Evolutionary conservation across 176 grass and related monocot species (phyloP), one percentile per base, ranked within the genome.

Genomic region (Tillandsia fasciculata): DNA sequence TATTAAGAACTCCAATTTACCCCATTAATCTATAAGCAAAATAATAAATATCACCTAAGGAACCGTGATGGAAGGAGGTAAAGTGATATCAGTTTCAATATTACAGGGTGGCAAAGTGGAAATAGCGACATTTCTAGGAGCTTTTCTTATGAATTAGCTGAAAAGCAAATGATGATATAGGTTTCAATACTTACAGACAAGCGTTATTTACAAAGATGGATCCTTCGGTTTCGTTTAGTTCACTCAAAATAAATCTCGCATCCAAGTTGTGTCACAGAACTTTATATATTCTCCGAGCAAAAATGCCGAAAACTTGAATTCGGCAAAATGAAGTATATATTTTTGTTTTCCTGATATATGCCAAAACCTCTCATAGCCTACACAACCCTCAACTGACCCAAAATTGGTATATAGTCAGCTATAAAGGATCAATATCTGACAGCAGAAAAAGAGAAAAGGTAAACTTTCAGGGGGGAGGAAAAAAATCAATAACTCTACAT

Each of bases 191-290:
- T 85, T 89, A 76, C 76, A 65, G 57, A 48, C 63, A n/a, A 50
- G 67, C 26, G 54, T 51, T 65, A 75, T 73, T 63, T 70, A 65
- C 75, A 54, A 76, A 76, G 75, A 85, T 79, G 64, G 54, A 76
- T 63, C 72, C 48, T 75, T 77, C 77, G 73, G 77, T 63, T 75
- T 68, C 78, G 57, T 79, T 52, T 82, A 73, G 69, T 83, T 88
- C 74, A 56, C 65, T 74, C 2, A 64, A 83, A 73, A 51, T 66
- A 69, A 75, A 78, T 77, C 74, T 78, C 69, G 49, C 54, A 67
- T 68, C 59, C 66, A 65, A 78, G 74, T 81, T 77, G 28, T 51
- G 70, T 66, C 65, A 65, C 68, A 24, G 26, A 24, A 59, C 29
- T 70, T 78, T 71, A 74, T 33, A 63, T 72, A 64, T 77, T 23